Conservation (phyloP, 306 rosid genomes). For the Sophora flavescens region DNA sequence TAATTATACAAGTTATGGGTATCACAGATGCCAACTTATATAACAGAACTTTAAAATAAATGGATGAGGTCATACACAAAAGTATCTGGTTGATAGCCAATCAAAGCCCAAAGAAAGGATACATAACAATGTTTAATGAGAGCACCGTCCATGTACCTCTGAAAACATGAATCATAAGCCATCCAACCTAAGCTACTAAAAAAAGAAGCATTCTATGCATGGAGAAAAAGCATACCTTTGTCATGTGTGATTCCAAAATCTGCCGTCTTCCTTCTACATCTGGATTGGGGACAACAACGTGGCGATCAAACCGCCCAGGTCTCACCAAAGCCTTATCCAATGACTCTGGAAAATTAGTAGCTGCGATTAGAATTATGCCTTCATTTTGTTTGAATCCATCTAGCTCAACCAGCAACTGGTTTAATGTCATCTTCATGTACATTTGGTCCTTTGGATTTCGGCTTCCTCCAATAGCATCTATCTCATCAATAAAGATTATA, state of each 20-base stretch:
- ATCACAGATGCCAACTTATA: not conserved
- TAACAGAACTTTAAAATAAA: not conserved
- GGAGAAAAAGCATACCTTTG: slow-evolving; percentile 65
- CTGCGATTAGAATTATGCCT: slow-evolving; percentile 94
- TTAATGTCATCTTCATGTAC: slow-evolving; percentile 87
- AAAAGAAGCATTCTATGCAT: not conserved
- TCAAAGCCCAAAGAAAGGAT: not conserved
- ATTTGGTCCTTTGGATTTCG: slow-evolving; percentile 82
- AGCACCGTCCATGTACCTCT: not conserved
- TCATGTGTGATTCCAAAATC: slow-evolving; percentile 87
- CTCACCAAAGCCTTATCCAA: slow-evolving; percentile 93
- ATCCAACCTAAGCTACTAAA: slow-evolving; percentile 13
- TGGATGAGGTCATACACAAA: not conserved
- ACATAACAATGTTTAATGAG: not conserved
- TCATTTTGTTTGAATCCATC: slow-evolving; percentile 98
- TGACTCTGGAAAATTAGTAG: slow-evolving; percentile 91
- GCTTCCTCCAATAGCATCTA: slow-evolving; percentile 94
- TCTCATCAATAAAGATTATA: slow-evolving; percentile 94
- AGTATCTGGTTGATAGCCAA: not conserved
- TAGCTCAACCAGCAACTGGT: slow-evolving; percentile 93
- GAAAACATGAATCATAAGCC: slow-evolving; percentile 1
- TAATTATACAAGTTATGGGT: not conserved
- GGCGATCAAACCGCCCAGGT: slow-evolving; percentile 96
- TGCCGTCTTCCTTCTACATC: slow-evolving; percentile 97
- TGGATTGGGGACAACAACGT: slow-evolving; percentile 90